These are phyloP conservation scores for Gossypium mustelinum DNA, from an alignment of 345 rosid species.

Conservation along the genomic window DNA sequence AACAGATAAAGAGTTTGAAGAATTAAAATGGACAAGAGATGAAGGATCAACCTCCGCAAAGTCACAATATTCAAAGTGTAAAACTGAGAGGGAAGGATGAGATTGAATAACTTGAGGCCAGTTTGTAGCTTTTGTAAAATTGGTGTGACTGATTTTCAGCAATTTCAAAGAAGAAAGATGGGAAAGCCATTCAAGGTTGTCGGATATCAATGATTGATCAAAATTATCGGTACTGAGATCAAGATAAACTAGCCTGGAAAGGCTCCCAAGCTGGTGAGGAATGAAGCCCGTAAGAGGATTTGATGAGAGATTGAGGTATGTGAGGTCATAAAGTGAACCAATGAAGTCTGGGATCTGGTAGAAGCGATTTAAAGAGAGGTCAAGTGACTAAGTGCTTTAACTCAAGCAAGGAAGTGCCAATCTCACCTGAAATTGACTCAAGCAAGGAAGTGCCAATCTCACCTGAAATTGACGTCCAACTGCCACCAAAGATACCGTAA, in stretches of 20 bases:
- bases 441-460: not conserved
- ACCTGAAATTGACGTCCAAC: not conserved
- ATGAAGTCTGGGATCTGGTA: slow-evolving; percentile 15
- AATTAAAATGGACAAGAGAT: not conserved
- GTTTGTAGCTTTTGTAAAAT: not conserved
- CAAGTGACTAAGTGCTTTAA: slow-evolving; percentile 3
- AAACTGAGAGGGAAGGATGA: slow-evolving; percentile 17
- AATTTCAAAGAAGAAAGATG: not conserved
- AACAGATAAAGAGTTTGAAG: not conserved
- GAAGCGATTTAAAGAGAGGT: slow-evolving; percentile 18
- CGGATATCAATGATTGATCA: not conserved
- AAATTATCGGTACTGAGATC: not conserved
- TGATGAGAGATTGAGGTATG: not conserved
- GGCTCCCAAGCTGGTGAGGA: slow-evolving; percentile 12
- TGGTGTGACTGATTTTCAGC: not conserved
- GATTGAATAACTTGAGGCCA: slow-evolving; percentile 1
- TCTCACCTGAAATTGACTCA: too few species aligned
- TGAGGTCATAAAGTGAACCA: slow-evolving; percentile 9
- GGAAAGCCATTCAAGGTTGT: slow-evolving; percentile 17
- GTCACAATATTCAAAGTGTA: not conserved
- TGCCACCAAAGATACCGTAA: not conserved
- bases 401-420: slow-evolving; percentile 13
- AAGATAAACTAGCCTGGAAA: not conserved
- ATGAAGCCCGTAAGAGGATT: not conserved
- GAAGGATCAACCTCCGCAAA: not conserved